Conservation (phyloP, 768 basidiomycete genomes). For the Lentinula edodes region DNA sequence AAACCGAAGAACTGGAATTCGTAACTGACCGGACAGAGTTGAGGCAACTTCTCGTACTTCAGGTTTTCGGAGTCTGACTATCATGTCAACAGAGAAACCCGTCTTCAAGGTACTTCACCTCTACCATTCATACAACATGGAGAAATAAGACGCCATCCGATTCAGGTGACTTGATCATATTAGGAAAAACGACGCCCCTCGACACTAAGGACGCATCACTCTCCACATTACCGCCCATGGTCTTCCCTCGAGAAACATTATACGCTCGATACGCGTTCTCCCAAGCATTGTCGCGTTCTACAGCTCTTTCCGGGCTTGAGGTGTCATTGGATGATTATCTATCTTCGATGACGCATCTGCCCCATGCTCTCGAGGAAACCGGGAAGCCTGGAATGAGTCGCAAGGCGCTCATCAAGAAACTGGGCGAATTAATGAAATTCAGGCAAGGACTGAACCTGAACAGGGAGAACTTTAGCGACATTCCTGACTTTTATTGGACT, state of each 20-base stretch:
- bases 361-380: constrained; percentile 66
- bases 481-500: constrained; percentile 92
- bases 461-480: constrained; percentile 82
- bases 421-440: constrained; percentile 88
- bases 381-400: constrained; percentile 83
- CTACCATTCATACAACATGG: not conserved
- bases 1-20: constrained; percentile 91
- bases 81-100: constrained; percentile 54
- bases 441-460: constrained; percentile 90
- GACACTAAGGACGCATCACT: constrained; percentile 44
- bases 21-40: constrained; percentile 89
- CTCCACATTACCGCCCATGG: constrained; percentile 40
- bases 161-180: constrained; percentile 76
- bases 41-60: constrained; percentile 20
- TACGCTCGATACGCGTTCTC: constrained; percentile 89
- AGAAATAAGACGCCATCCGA: not conserved
- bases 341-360: constrained; percentile 74
- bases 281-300: constrained; percentile 86
- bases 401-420: constrained; percentile 82
- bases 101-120: constrained; percentile 52
- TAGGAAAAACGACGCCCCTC: constrained; percentile 65
- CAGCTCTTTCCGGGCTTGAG: constrained; percentile 83
- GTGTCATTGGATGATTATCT: constrained; percentile 79
- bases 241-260: constrained; percentile 64
- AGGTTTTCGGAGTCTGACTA: not conserved